Evolutionary conservation across 1,284 basidiomycete genomes (phyloP).

Genomic region (Phylloporus gajari): DNA sequence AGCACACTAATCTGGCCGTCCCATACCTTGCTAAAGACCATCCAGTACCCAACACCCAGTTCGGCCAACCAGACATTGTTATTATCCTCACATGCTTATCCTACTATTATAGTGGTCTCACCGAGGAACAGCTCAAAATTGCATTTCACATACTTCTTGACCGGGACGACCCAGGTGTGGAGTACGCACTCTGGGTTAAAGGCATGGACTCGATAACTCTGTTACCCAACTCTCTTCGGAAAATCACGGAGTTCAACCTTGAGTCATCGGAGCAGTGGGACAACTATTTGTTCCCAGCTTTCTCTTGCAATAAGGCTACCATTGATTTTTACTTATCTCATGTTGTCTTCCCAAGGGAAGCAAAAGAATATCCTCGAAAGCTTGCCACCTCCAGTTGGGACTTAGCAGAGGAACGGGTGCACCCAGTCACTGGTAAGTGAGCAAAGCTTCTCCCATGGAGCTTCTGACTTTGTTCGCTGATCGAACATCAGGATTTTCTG

Average conservation of each 20-base stretch:
- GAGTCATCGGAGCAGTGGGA: constrained; percentile 49
- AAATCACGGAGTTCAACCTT: constrained; percentile 52
- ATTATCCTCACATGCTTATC: constrained; percentile 57
- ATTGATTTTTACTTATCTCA: constrained; percentile 59
- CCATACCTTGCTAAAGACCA: constrained; percentile 63
- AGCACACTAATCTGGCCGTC: constrained; percentile 57
- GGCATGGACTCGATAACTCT: constrained; percentile 30
- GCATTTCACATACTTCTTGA: constrained; percentile 50
- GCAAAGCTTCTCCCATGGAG: too few relatives aligned
- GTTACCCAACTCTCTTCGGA: too few relatives aligned
- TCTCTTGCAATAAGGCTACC: constrained; percentile 49
- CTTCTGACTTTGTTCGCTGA: background rate
- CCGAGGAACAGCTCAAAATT: constrained; percentile 46
- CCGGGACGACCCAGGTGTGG: constrained; percentile 52
- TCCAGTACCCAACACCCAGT: constrained; percentile 58
- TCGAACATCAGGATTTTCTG: constrained; percentile 26
- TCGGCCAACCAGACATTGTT: constrained; percentile 62
- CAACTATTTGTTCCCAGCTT: constrained; percentile 44
- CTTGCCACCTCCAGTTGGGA: constrained; percentile 62
- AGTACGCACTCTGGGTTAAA: constrained; percentile 56
- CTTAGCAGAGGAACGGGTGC: constrained; percentile 46
- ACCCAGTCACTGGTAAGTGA: constrained; percentile 18
- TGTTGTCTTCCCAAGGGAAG: constrained; percentile 30
- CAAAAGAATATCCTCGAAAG: constrained; percentile 57
- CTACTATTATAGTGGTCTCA: constrained; percentile 61